Percentiles rank a stretch among this genome's conserved stretches.
phyloP scores from a whole-genome alignment of 2,329 filamentous ascomycete genomes.

The Xylaria sp. region DNA sequence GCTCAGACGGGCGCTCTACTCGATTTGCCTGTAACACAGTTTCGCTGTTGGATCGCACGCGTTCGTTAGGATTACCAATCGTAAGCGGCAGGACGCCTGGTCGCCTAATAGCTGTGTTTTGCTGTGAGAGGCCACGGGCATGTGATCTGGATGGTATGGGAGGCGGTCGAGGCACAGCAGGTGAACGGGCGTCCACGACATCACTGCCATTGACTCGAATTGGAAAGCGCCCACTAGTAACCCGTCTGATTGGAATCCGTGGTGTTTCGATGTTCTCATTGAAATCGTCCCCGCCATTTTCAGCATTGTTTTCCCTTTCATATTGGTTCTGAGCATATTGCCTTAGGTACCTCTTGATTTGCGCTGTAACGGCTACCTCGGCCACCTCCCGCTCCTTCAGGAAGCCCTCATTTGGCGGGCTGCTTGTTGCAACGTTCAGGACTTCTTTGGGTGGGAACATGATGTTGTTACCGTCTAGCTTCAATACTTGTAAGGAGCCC shows the following conservation, averaged over 20 bases:
- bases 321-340: constrained; percentile 59
- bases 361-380: constrained; percentile 67
- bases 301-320: constrained; percentile 61
- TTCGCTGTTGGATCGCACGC: constrained; percentile 73
- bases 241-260: constrained; percentile 71
- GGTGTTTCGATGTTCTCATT: constrained; percentile 85
- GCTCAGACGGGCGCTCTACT: constrained; percentile 62
- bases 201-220: constrained; percentile 80
- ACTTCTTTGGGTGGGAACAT: constrained; percentile 79
- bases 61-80: constrained; percentile 75
- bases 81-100: constrained; percentile 78
- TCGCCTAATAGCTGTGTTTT: constrained; percentile 70
- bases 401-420: constrained; percentile 64
- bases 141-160: constrained; percentile 85
- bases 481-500: constrained; percentile 87
- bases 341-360: constrained; percentile 70
- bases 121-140: constrained; percentile 77
- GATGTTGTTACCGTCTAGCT: constrained; percentile 88
- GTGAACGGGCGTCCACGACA: constrained; percentile 73
- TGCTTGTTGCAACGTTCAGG: constrained; percentile 66
- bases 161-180: constrained; percentile 72
- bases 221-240: constrained; percentile 72
- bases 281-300: constrained; percentile 67
- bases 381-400: constrained; percentile 72
- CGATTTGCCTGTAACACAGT: constrained; percentile 61